Conservation (phyloP, 1,284 basidiomycete species). For the Fistulina hepatica region DNA sequence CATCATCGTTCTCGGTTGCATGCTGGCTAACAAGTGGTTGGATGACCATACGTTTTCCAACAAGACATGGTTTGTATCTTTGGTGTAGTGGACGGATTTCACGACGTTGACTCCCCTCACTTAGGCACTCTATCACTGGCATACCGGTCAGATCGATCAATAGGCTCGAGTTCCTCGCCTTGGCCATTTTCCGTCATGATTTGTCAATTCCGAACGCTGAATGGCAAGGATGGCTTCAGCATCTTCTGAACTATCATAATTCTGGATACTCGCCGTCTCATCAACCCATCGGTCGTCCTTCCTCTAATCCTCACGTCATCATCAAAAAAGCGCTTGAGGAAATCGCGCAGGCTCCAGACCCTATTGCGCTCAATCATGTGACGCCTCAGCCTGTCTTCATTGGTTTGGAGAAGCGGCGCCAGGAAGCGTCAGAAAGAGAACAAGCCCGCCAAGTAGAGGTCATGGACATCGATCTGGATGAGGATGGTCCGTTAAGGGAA, state of each 20-base stretch:
- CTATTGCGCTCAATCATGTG: conserved; percentile 19
- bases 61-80: conserved; percentile 68
- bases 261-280: conserved; percentile 46
- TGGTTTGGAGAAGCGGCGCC: conserved; percentile 50
- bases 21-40: conserved; percentile 87
- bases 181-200: conserved; percentile 60
- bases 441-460: conserved; percentile 33
- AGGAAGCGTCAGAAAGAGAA: conserved; percentile 37
- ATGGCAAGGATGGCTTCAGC: conserved; percentile 62
- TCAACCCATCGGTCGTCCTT: conserved; percentile 72
- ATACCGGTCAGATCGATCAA: conserved; percentile 61
- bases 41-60: conserved; percentile 90
- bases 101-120: conserved; percentile 8
- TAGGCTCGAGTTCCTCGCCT: conserved; percentile 53
- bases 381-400: conserved; percentile 57
- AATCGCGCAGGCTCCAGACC: conserved; percentile 39
- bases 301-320: conserved; percentile 52
- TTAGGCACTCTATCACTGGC: conserved; percentile 68
- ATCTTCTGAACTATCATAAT: conserved; percentile 51
- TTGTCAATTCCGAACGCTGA: conserved; percentile 49
- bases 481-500: conserved; percentile 67
- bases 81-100: background rate
- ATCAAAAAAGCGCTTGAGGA: conserved; percentile 61
- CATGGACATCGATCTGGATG: conserved; percentile 65
- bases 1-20: conserved; percentile 71